Conservation (phyloP, 139 green algal genomes). For the Gonium pectorale region DNA sequence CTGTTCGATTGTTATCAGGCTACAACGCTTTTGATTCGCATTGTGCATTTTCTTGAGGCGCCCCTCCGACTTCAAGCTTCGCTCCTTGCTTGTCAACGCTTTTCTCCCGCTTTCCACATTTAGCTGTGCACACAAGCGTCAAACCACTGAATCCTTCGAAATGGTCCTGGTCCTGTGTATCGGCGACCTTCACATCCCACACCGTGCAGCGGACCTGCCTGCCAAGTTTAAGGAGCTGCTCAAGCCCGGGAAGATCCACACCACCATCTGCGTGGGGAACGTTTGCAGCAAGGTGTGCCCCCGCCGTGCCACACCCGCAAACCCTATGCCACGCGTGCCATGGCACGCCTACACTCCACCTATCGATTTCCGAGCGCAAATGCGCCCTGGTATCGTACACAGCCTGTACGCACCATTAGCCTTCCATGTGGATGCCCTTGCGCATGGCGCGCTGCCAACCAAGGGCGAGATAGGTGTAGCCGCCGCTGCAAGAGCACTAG, state of each 20-base stretch:
- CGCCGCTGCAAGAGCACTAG: no score
- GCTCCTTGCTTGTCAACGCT: no score
- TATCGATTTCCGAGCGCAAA: no score
- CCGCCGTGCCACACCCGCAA: no score
- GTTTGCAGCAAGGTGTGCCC: constrained; percentile 82
- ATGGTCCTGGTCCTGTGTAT: constrained; percentile 97
- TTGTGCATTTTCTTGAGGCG: neutral
- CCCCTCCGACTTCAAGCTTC: no score
- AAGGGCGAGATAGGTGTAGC: no score
- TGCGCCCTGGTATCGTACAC: no score
- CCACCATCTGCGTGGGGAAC: constrained; percentile 92
- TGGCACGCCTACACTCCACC: no score
- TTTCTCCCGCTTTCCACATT: no score
- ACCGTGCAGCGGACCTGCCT: constrained; percentile 87
- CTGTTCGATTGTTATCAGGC: neutral
- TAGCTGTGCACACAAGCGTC: neutral
- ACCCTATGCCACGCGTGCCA: neutral
- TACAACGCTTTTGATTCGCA: neutral
- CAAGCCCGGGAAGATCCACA: constrained; percentile 94
- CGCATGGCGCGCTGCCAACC: no score
- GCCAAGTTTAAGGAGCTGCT: constrained; percentile 93
- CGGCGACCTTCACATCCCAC: constrained; percentile 93
- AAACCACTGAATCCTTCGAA: neutral
- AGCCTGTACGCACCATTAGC: no score
- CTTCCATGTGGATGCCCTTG: no score